phyloP scores from a whole-genome alignment of 2,329 filamentous ascomycete genomes.

The Nemania sp. region DNA sequence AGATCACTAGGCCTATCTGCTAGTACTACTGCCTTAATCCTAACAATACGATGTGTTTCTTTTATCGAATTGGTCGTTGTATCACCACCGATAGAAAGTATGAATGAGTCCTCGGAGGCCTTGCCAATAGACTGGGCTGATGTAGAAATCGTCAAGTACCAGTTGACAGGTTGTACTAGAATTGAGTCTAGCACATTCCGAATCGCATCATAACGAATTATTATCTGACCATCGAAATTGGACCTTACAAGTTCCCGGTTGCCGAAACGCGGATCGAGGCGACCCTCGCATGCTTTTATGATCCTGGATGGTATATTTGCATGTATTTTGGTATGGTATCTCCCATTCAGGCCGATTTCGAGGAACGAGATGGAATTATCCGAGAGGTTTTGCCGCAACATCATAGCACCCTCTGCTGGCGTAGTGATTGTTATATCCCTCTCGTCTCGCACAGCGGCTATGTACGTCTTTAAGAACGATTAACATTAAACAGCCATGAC shows the following conservation, averaged over 20 bases:
- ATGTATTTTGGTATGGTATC: slow-evolving; percentile 10
- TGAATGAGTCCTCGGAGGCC: not conserved
- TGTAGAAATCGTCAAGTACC: not conserved
- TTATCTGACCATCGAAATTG: slow-evolving; percentile 13
- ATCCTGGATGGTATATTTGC: slow-evolving; percentile 14
- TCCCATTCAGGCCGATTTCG: slow-evolving; percentile 11
- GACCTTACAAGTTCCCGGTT: slow-evolving; percentile 20
- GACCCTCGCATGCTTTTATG: slow-evolving; percentile 20
- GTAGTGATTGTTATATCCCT: slow-evolving; percentile 16
- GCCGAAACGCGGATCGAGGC: slow-evolving; percentile 24
- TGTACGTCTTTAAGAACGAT: slow-evolving; percentile 13
- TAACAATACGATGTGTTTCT: too few relatives aligned
- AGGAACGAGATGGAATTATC: slow-evolving; percentile 1
- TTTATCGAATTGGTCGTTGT: not conserved
- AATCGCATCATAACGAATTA: slow-evolving; percentile 6
- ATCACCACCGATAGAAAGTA: slow-evolving; percentile 20
- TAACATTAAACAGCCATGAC: not conserved
- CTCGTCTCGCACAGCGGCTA: slow-evolving; percentile 23
- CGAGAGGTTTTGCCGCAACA: not conserved
- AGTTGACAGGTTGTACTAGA: slow-evolving; percentile 12
- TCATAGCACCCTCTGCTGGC: not conserved
- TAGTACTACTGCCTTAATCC: too few relatives aligned
- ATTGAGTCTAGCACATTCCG: slow-evolving; percentile 12
- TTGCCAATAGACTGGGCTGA: not conserved
- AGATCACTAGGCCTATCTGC: too few relatives aligned